These are phyloP conservation scores for Acacia concinna DNA, from an alignment of 331 rosid species.

Conservation along the genomic window DNA sequence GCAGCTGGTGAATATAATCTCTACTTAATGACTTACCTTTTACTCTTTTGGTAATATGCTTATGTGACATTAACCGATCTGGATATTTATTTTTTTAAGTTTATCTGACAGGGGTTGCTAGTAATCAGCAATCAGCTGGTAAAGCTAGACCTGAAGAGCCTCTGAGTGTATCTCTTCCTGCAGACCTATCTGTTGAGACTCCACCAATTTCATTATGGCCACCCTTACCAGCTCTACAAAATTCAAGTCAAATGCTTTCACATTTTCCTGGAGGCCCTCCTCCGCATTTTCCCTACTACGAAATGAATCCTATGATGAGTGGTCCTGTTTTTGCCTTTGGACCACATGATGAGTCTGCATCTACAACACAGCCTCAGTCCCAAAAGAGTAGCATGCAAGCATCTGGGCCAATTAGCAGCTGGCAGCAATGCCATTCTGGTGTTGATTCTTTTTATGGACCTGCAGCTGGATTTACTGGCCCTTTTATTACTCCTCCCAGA, in stretches of 20 bases:
- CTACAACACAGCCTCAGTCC: slow-evolving; percentile 66
- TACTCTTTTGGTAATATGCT: slow-evolving; percentile 9
- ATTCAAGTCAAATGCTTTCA: slow-evolving; percentile 79
- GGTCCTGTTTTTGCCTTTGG: slow-evolving; percentile 92
- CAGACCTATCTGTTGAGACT: slow-evolving; percentile 89
- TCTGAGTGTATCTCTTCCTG: slow-evolving; percentile 85
- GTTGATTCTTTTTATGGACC: slow-evolving; percentile 97
- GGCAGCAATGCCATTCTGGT: slow-evolving; percentile 94
- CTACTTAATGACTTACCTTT: not conserved
- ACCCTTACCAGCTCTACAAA: slow-evolving; percentile 68
- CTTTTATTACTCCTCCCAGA: slow-evolving; percentile 84
- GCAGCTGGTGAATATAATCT: slow-evolving; percentile 51
- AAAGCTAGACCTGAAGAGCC: slow-evolving; percentile 81
- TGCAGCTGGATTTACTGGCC: slow-evolving; percentile 86
- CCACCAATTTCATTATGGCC: slow-evolving; percentile 89
- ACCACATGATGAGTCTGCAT: slow-evolving; percentile 77
- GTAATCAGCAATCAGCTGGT: slow-evolving; percentile 59
- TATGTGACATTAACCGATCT: not conserved
- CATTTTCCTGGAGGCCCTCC: slow-evolving; percentile 84
- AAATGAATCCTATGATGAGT: slow-evolving; percentile 93
- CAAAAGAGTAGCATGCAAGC: slow-evolving; percentile 61
- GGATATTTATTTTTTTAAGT: slow-evolving; percentile 9
- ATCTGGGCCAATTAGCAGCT: slow-evolving; percentile 71
- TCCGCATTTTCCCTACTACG: slow-evolving; percentile 87
- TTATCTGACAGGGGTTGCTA: slow-evolving; percentile 56